phyloP scores from a whole-genome alignment of 176 grass and related monocot genomes.

The Juncus inflexus region DNA sequence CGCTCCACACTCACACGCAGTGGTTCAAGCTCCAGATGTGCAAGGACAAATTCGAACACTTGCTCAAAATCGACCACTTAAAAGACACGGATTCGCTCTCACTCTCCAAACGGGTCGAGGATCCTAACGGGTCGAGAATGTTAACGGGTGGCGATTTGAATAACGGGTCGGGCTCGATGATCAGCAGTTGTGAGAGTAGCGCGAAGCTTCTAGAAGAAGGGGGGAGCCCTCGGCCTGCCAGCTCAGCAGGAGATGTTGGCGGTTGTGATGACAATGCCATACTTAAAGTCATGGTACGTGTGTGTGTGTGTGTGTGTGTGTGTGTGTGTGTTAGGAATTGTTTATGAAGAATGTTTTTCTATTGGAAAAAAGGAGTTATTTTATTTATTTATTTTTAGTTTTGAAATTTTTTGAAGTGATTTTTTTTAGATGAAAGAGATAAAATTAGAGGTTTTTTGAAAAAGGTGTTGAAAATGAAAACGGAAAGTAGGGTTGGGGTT shows the following conservation, averaged over 20 bases:
- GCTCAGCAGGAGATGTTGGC: conserved; percentile 46
- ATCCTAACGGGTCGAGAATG: conserved; percentile 33
- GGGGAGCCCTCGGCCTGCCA: conserved; percentile 54
- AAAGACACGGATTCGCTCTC: conserved; percentile 30
- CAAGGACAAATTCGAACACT: conserved; percentile 88
- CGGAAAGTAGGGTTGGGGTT: background rate
- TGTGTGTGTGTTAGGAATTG: no score
- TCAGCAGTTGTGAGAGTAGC: conserved; percentile 71
- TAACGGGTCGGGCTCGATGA: conserved; percentile 80
- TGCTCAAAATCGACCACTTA: conserved; percentile 86
- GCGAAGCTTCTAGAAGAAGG: conserved; percentile 68
- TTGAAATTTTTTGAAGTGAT: no score
- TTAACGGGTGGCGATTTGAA: conserved; percentile 38
- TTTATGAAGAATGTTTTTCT: no score
- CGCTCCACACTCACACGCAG: conserved; percentile 75
- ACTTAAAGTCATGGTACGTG: conserved; percentile 95
- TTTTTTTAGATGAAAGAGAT: no score
- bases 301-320: no score
- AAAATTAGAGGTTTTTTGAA: no score
- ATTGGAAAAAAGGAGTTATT: no score
- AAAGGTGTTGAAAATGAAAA: no score
- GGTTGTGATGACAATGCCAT: conserved; percentile 74
- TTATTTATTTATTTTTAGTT: no score
- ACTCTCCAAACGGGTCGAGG: conserved; percentile 13
- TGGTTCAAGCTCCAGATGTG: conserved; percentile 99